These are phyloP conservation scores for Podila horticola DNA, from an alignment of 192 early-diverging fungal genomes.

Conservation along the genomic window DNA sequence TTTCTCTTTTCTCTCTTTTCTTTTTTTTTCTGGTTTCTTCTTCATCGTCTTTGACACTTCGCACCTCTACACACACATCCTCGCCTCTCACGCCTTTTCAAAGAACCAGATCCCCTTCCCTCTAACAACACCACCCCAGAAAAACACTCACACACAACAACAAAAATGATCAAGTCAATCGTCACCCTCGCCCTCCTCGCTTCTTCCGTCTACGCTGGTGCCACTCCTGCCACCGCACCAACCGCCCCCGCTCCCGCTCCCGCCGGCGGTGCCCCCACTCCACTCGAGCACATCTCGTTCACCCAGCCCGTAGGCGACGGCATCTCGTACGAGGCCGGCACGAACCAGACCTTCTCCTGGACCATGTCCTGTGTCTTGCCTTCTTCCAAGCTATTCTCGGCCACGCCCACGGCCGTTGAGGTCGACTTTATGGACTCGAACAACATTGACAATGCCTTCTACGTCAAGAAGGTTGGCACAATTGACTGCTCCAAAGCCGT, in stretches of 20 bases:
- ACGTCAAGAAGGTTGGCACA: background rate
- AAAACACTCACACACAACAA: background rate
- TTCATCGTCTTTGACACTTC: too few relatives aligned
- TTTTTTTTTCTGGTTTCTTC: too few relatives aligned
- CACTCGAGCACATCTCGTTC: slow-evolving; percentile 27
- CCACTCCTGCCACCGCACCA: background rate
- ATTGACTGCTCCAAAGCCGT: slow-evolving; percentile 24
- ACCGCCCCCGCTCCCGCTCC: slow-evolving; percentile 7
- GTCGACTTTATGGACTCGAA: slow-evolving; percentile 39
- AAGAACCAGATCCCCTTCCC: too few relatives aligned
- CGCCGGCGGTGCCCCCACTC: slow-evolving; percentile 2
- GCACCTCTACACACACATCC: too few relatives aligned
- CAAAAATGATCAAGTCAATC: background rate
- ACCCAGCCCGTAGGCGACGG: slow-evolving; percentile 16
- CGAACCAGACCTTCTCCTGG: slow-evolving; percentile 30
- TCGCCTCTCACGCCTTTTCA: too few relatives aligned
- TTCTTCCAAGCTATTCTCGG: slow-evolving; percentile 3
- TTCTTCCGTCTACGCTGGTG: background rate
- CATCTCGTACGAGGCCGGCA: slow-evolving; percentile 8
- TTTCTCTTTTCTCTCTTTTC: too few relatives aligned
- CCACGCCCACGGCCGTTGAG: slow-evolving; percentile 10
- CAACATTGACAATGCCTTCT: slow-evolving; percentile 25
- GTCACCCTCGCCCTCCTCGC: background rate
- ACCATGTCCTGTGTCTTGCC: slow-evolving; percentile 18
- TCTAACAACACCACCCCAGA: background rate